Conservation (phyloP, 2,329 filamentous ascomycete species). For the Elsinoe ampelina region DNA sequence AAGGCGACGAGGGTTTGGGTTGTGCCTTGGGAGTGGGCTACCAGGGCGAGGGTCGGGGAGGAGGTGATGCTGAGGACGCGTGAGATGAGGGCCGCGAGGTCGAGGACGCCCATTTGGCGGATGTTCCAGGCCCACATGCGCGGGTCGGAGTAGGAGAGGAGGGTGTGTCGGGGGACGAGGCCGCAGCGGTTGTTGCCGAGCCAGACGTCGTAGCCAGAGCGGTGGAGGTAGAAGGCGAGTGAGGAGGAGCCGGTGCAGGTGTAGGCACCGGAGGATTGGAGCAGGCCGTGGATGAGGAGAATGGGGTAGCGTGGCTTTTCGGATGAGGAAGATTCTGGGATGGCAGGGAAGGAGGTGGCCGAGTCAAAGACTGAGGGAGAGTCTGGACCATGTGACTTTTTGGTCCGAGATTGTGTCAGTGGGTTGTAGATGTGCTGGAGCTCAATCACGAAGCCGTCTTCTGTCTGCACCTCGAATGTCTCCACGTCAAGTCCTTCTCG, state of each 20-base stretch:
- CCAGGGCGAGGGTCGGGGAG: slow-evolving; percentile 70
- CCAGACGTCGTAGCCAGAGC: slow-evolving; percentile 91
- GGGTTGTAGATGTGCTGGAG: slow-evolving; percentile 88
- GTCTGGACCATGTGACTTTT: slow-evolving; percentile 41
- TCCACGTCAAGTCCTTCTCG: slow-evolving; percentile 82
- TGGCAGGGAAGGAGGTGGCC: slow-evolving; percentile 17
- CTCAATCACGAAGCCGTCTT: slow-evolving; percentile 84
- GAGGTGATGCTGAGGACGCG: slow-evolving; percentile 74
- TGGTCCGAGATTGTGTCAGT: slow-evolving; percentile 47
- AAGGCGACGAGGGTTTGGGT: slow-evolving; percentile 80
- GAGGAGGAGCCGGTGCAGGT: slow-evolving; percentile 85
- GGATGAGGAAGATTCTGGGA: neutral
- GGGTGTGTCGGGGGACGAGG: slow-evolving; percentile 64
- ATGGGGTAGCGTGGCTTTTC: slow-evolving; percentile 59
- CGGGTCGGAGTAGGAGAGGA: slow-evolving; percentile 64
- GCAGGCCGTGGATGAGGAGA: slow-evolving; percentile 74
- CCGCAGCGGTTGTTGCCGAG: slow-evolving; percentile 89
- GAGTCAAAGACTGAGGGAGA: slow-evolving; percentile 53
- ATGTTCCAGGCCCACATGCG: slow-evolving; percentile 98
- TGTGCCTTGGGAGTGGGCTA: slow-evolving; percentile 86
- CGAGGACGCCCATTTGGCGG: slow-evolving; percentile 82
- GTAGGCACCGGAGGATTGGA: slow-evolving; percentile 82
- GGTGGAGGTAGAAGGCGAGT: slow-evolving; percentile 84
- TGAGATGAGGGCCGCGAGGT: slow-evolving; percentile 71
- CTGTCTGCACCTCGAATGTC: slow-evolving; percentile 74